A percentile compares a stretch with the other conserved stretches of the same genome.
Evolutionary conservation across 306 rosid species (phyloP).

Genomic region (Herpetospermum pedunculosum): DNA sequence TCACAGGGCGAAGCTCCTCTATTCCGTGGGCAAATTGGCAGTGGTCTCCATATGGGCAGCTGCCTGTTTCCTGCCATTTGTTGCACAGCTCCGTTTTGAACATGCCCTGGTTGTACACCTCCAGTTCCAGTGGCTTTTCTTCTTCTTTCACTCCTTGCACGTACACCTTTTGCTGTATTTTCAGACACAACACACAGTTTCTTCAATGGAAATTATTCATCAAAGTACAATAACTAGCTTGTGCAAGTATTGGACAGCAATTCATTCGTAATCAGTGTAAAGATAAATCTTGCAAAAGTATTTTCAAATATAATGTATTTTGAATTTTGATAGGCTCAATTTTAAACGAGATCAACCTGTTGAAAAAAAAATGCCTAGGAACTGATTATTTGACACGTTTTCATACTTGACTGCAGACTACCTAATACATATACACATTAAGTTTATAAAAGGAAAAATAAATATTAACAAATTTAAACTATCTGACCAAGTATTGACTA

Average conservation of each 20-base stretch:
- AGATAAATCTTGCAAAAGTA: not conserved
- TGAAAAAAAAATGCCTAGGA: not conserved
- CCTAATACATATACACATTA: no score
- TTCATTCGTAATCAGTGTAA: not conserved
- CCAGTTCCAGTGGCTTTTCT: slow-evolving; percentile 24
- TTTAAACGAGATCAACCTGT: not conserved
- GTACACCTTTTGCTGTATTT: slow-evolving; percentile 32
- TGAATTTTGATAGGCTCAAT: not conserved
- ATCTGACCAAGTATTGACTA: no score
- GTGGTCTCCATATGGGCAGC: slow-evolving; percentile 32
- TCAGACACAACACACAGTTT: not conserved
- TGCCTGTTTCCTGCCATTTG: slow-evolving; percentile 44
- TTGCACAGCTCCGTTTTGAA: slow-evolving; percentile 40
- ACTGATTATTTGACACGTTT: not conserved
- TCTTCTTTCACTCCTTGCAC: slow-evolving; percentile 23
- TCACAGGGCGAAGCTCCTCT: slow-evolving; percentile 37
- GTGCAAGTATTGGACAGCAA: not conserved
- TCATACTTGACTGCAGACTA: not conserved
- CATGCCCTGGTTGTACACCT: slow-evolving; percentile 37
- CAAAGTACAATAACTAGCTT: not conserved
- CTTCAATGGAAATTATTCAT: not conserved
- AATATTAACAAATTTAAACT: no score
- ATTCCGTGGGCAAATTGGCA: slow-evolving; percentile 42
- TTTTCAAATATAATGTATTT: no score
- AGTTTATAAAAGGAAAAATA: no score